Evolutionary conservation across 2,329 filamentous ascomycete species (phyloP).

Genomic region (Diaporthe ilicicola): DNA sequence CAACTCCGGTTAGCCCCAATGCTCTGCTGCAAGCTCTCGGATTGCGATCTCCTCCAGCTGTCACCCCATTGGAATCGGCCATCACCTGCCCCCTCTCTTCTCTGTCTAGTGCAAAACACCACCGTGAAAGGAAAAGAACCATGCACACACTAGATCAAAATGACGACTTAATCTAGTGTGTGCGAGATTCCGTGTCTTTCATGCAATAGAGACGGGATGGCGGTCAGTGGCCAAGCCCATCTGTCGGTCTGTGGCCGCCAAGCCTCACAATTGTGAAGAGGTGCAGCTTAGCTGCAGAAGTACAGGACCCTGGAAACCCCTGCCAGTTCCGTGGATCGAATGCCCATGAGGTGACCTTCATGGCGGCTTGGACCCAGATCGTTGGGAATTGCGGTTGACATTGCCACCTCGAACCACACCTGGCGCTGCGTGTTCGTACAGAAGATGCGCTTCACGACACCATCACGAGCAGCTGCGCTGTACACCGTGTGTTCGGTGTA

Average conservation of each 20-base stretch:
- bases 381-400: conserved; percentile 6
- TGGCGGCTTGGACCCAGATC: conserved; percentile 2
- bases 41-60: conserved; percentile 28
- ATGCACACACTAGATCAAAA: conserved; percentile 12
- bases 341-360: conserved; percentile 6
- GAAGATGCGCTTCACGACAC: not conserved
- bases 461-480: not conserved
- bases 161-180: conserved; percentile 19
- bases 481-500: not conserved
- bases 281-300: conserved; percentile 28
- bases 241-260: conserved; percentile 24
- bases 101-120: conserved; percentile 22
- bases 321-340: conserved; percentile 19
- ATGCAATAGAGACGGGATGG: conserved; percentile 28
- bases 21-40: conserved; percentile 29
- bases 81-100: conserved; percentile 4
- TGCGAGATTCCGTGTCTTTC: conserved; percentile 21
- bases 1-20: conserved; percentile 18
- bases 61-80: not conserved
- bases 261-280: conserved; percentile 25
- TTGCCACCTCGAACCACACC: conserved; percentile 19
- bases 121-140: conserved; percentile 1
- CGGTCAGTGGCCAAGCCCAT: conserved; percentile 22
- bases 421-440: not conserved
- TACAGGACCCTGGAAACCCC: conserved; percentile 22